Evolutionary conservation across 2,329 filamentous ascomycete genomes (phyloP), one percentile per base, ranked within the genome.

Genomic region (Furcasterigmium furcatum): DNA sequence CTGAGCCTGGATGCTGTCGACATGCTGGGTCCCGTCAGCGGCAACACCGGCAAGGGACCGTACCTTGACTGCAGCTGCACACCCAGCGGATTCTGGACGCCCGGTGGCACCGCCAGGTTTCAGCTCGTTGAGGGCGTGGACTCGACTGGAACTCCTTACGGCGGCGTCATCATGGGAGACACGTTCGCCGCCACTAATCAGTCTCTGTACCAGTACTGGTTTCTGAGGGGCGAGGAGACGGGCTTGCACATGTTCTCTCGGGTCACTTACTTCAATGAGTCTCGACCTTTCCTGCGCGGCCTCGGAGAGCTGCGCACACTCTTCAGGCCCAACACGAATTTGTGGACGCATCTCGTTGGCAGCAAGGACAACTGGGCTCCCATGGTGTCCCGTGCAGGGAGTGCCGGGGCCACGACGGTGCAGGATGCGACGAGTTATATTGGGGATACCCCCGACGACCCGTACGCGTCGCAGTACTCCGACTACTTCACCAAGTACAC

Each of bases 401-500:
- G 65, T 13, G 56, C 62, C 0, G 64, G 66, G 4, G 59, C 75
- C 41, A 59, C 76, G 9, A 70, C 71, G 3, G 80, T 85, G 4
- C 81, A 85, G 56, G 82, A 85, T 59, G 80, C 82, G 5, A 83
- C 81, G 0, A 84, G 79, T 78, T 76, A 79, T 39, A 58, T 84
- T 13, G 75, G 76, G 21, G 76, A 76, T 39, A 73, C 73, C 0
- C 72, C 73, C 0, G 55, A 74, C 14, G 76, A 81, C 55, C 65
- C 74, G 0, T 85, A 84, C 53, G 76, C 80, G 0, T 59, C 72
- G 30, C 64, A 79, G 38, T 72, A 77, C 46, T 69, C 76, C 2
- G 76, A 83, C 38, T 85, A 83, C 59, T 85, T 84, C 55, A 85
- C 81, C 19, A 85, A 85, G 57, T 85, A 85, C 54, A 84, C 76